Conservation (phyloP, 371 early-diverging fungal species). For the Dichotomocladium elegans region DNA sequence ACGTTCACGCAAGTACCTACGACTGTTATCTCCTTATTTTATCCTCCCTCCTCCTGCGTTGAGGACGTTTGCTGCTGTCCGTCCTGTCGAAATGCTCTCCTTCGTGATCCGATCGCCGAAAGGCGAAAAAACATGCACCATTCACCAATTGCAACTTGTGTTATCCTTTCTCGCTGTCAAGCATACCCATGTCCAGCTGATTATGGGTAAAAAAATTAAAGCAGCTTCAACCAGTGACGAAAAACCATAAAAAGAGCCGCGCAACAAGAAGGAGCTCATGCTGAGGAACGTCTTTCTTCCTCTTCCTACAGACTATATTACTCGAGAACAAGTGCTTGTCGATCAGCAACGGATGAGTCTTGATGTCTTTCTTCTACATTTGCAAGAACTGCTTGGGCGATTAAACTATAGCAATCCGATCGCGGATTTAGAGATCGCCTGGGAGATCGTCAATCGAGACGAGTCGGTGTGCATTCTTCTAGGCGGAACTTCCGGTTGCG, state of each 20-base stretch:
- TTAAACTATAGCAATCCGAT: slow-evolving; percentile 18
- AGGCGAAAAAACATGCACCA: slow-evolving; percentile 8
- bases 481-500: slow-evolving; percentile 32
- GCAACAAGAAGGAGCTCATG: too few relatives aligned
- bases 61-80: too few relatives aligned
- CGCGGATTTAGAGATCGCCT: slow-evolving; percentile 25
- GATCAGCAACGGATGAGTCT: slow-evolving; percentile 2
- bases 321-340: background rate
- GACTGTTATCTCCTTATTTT: too few relatives aligned
- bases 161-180: slow-evolving; percentile 25
- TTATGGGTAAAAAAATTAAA: slow-evolving; percentile 12
- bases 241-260: too few relatives aligned
- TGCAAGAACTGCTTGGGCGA: slow-evolving; percentile 6
- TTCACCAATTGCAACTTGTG: slow-evolving; percentile 19
- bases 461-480: slow-evolving; percentile 30
- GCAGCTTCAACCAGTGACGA: background rate
- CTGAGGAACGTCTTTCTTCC: too few relatives aligned
- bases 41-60: too few relatives aligned
- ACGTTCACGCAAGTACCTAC: too few relatives aligned
- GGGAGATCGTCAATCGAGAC: slow-evolving; percentile 21
- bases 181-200: slow-evolving; percentile 19
- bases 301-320: background rate
- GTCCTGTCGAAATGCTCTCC: too few relatives aligned
- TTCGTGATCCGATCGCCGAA: slow-evolving; percentile 3
- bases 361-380: background rate